Evolutionary conservation across 2,329 filamentous ascomycete genomes (phyloP).

Genomic region (Chaetomium sp.): DNA sequence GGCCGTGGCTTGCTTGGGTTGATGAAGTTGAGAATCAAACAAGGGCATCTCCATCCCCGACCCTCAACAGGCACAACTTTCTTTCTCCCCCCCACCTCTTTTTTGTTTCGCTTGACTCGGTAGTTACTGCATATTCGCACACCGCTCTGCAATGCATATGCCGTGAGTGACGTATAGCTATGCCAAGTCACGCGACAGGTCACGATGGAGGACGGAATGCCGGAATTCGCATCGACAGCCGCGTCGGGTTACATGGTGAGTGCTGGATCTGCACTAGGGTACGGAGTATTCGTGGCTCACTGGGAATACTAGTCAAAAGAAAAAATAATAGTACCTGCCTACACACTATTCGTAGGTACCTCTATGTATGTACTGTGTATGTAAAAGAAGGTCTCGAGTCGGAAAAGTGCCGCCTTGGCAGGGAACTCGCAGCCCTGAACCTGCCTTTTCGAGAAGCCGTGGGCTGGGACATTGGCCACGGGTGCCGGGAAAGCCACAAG

Average conservation of each 20-base stretch:
- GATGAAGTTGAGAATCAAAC: not conserved
- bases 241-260: constrained; percentile 22
- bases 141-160: not conserved
- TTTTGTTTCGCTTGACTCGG: too few relatives aligned
- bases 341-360: too few relatives aligned
- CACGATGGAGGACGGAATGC: constrained; percentile 1
- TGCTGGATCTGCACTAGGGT: not conserved
- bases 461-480: constrained; percentile 18
- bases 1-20: too few relatives aligned
- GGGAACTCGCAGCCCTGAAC: not conserved
- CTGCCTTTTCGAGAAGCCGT: constrained; percentile 18
- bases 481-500: not conserved
- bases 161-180: not conserved
- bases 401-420: constrained; percentile 5
- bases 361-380: too few relatives aligned
- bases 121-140: not conserved
- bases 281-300: not conserved
- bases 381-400: not conserved
- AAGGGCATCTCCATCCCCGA: not conserved
- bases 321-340: too few relatives aligned
- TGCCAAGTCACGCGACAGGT: constrained; percentile 4
- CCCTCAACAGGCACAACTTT: too few relatives aligned
- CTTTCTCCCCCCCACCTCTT: too few relatives aligned
- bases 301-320: not conserved
- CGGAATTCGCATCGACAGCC: constrained; percentile 4